Evolutionary conservation across 1,139 yeast species (phyloP).

Genomic region (Suhomyces wounanorum): DNA sequence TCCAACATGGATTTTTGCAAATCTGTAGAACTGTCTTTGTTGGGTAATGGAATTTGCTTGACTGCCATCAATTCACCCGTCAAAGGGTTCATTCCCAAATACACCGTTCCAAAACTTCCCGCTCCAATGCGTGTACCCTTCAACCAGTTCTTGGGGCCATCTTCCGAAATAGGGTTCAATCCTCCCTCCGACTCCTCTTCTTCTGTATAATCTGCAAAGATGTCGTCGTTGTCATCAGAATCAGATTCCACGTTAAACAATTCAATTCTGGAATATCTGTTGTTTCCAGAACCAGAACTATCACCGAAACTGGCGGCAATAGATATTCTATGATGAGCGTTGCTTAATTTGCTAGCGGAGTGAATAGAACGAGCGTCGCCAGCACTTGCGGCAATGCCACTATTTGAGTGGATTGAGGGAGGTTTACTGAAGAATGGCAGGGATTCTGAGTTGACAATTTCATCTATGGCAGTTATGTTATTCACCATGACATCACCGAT

Average conservation of each 20-base stretch:
- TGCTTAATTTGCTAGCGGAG: slow-evolving; percentile 2
- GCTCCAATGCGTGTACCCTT: slow-evolving; percentile 93
- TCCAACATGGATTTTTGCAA: slow-evolving; percentile 68
- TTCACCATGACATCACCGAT: slow-evolving; percentile 70
- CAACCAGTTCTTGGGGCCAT: slow-evolving; percentile 79
- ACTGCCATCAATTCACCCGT: slow-evolving; percentile 98
- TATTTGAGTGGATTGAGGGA: slow-evolving; percentile 21
- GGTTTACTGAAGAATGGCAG: slow-evolving; percentile 19
- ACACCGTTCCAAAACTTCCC: slow-evolving; percentile 94
- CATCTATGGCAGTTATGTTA: slow-evolving; percentile 60
- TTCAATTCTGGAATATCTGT: slow-evolving; percentile 52
- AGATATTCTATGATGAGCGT: slow-evolving; percentile 31
- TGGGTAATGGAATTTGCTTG: slow-evolving; percentile 80
- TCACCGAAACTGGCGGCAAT: slow-evolving; percentile 38
- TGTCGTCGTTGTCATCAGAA: slow-evolving; percentile 46
- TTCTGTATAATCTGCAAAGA: slow-evolving; percentile 22
- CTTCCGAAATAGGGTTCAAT: slow-evolving; percentile 24
- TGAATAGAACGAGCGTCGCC: slow-evolving; percentile 12
- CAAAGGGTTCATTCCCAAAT: slow-evolving; percentile 84
- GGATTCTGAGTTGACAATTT: slow-evolving; percentile 39
- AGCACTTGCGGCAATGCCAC: slow-evolving; percentile 3
- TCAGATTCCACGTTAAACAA: slow-evolving; percentile 47
- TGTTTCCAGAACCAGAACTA: slow-evolving; percentile 23
- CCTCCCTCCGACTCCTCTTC: slow-evolving; percentile 24
- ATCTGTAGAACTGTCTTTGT: slow-evolving; percentile 38